These are phyloP conservation scores for Tolypocladium ovalisporum DNA, from an alignment of 2,329 filamentous ascomycete species.

Conservation along the genomic window DNA sequence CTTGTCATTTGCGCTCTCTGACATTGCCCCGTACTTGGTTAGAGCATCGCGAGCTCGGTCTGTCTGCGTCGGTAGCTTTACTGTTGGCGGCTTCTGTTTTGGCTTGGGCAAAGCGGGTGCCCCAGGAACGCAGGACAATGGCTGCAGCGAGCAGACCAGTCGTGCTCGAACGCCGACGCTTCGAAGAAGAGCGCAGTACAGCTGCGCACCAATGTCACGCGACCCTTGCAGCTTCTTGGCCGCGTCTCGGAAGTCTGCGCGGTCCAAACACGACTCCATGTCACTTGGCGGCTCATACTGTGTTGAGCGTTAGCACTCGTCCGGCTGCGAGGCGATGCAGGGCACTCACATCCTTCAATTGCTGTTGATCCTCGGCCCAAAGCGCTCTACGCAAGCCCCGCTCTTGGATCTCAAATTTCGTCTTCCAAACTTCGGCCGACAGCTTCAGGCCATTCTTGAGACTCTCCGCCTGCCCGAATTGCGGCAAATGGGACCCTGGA, in stretches of 20 bases:
- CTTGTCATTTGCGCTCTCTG: slow-evolving; percentile 22
- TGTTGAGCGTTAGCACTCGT: slow-evolving; percentile 10
- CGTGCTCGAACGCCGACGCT: slow-evolving; percentile 72
- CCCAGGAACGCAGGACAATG: slow-evolving; percentile 55
- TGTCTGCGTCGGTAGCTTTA: slow-evolving; percentile 19
- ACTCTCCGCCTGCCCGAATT: slow-evolving; percentile 66
- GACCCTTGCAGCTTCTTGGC: slow-evolving; percentile 66
- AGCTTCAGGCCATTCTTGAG: slow-evolving; percentile 71
- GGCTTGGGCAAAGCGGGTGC: slow-evolving; percentile 37
- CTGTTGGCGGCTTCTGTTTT: slow-evolving; percentile 15
- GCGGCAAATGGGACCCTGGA: slow-evolving; percentile 54
- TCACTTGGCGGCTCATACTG: slow-evolving; percentile 49
- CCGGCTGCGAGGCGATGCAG: neutral
- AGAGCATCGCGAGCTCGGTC: slow-evolving; percentile 16
- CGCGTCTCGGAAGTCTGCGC: slow-evolving; percentile 60
- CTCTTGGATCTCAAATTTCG: slow-evolving; percentile 59
- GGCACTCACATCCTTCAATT: slow-evolving; percentile 43
- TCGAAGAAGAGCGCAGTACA: slow-evolving; percentile 81
- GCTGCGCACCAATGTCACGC: slow-evolving; percentile 76
- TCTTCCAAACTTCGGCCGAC: slow-evolving; percentile 54
- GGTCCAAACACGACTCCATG: slow-evolving; percentile 57
- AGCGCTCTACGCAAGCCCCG: slow-evolving; percentile 58
- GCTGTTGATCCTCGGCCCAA: slow-evolving; percentile 62
- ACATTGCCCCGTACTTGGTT: slow-evolving; percentile 21
- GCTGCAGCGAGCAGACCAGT: slow-evolving; percentile 83